Base-by-base conservation (phyloP, 169 alveolate species). In the Perkinsus olseni region DNA sequence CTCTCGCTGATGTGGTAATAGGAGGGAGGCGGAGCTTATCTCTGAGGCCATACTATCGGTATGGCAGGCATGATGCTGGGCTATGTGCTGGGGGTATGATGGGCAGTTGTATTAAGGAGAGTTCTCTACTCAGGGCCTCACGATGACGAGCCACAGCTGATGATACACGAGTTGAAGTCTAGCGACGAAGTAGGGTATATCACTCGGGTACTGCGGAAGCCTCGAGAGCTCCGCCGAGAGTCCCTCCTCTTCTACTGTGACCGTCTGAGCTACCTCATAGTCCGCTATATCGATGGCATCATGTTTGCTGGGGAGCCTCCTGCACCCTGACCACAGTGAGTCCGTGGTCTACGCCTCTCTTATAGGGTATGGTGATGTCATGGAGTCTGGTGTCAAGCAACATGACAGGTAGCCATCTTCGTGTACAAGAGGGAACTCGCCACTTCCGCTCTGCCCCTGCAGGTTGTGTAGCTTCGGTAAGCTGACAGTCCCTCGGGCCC, bases 251-350 rank as follows among this genome's bases (percentile, higher is more conserved):
- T 62, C 82, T 62, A 62, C 34, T 62, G 82, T 62, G 82, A 62
- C 34, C 82, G 82, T 62, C 34, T 62, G 82, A 62, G 82, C 31
- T 62, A 62, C 34, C 82, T 62, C 0, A 62, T 62, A 0, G 82
- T 62, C 37, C 82, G 82, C 4, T 62, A 62, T 28, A 62, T 62
- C 31, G 82, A 62, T 24, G 82, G 82, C 82, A 62, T 62, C 17
- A 62, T 62, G 82, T 62, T 62, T 62, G 82, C 82, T 62, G 82
- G 82, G 82, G 82, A 62, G 82, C 82, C 82, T 28, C 82, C 82
- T 62, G 82, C 82, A n/a, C 82, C 82, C 82, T 24, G 82, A 62
- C 34, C 82, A 62, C 82, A 62, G 82, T 62, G 82, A 62, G 31
- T 62, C 82, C 8, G 82, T 62, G 82, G 82, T 62, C 34, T 62